These are phyloP conservation scores for Scedosporium apiospermum DNA, from an alignment of 2,329 filamentous ascomycete genomes.

Conservation along the genomic window DNA sequence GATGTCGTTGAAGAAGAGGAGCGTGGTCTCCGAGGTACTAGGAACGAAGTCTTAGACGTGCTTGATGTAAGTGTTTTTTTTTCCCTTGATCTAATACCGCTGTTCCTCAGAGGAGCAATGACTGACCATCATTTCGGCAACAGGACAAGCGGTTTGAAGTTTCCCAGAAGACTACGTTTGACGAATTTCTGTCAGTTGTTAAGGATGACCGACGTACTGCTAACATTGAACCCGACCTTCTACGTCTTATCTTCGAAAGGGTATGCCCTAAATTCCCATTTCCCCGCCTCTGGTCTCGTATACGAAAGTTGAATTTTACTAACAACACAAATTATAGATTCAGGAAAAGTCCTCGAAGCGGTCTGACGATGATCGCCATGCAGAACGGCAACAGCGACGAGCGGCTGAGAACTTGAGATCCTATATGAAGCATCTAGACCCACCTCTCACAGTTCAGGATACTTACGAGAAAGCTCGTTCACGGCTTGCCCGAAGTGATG, in stretches of 20 bases:
- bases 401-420: slow-evolving; percentile 78
- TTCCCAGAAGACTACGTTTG: slow-evolving; percentile 73
- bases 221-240: slow-evolving; percentile 71
- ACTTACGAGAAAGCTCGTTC: slow-evolving; percentile 82
- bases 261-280: slow-evolving; percentile 30
- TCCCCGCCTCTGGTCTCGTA: not conserved
- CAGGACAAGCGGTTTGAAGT: slow-evolving; percentile 90
- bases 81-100: not conserved
- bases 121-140: slow-evolving; percentile 22
- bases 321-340: slow-evolving; percentile 36
- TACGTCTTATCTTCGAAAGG: slow-evolving; percentile 76
- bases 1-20: slow-evolving; percentile 93
- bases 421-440: slow-evolving; percentile 81
- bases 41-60: slow-evolving; percentile 80
- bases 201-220: slow-evolving; percentile 80
- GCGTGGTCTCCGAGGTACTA: slow-evolving; percentile 66
- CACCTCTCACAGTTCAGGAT: slow-evolving; percentile 66
- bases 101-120: not conserved
- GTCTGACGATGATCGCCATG: slow-evolving; percentile 74
- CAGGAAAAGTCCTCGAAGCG: slow-evolving; percentile 79
- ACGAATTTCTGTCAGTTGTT: slow-evolving; percentile 78
- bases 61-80: slow-evolving; percentile 57
- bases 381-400: slow-evolving; percentile 77
- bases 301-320: slow-evolving; percentile 13
- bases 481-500: slow-evolving; percentile 69